phyloP scores from a whole-genome alignment of 352 stramenopile genomes.

The Phytophthora uliginosa region DNA sequence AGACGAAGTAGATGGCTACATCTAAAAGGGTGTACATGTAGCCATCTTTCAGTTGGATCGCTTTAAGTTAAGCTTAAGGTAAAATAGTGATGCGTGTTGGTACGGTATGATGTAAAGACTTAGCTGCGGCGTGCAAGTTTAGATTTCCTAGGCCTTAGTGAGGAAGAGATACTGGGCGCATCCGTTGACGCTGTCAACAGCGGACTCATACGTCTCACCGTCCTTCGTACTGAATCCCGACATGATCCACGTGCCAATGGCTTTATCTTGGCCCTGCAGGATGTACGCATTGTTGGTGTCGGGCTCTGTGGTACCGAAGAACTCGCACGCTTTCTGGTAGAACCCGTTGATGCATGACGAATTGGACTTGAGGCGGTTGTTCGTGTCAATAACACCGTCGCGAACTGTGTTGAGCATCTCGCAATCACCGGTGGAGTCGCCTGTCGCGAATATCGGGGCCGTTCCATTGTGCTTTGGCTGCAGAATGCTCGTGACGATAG shows the following conservation, averaged over 20 bases:
- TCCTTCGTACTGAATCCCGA: slow-evolving; percentile 74
- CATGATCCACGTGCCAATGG: slow-evolving; percentile 73
- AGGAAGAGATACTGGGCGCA: too few relatives aligned
- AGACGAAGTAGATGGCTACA: background rate
- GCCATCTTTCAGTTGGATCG: too few relatives aligned
- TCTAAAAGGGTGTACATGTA: background rate
- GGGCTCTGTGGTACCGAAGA: slow-evolving; percentile 50
- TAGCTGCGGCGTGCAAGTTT: too few relatives aligned
- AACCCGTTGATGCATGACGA: slow-evolving; percentile 63
- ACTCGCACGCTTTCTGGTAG: slow-evolving; percentile 69
- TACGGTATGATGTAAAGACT: too few relatives aligned
- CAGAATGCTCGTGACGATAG: slow-evolving; percentile 58
- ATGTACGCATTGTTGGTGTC: slow-evolving; percentile 62
- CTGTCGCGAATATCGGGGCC: slow-evolving; percentile 60
- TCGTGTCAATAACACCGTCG: slow-evolving; percentile 68
- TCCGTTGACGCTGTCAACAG: slow-evolving; percentile 16
- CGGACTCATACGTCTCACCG: slow-evolving; percentile 60
- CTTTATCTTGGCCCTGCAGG: slow-evolving; percentile 71
- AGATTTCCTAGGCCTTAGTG: too few relatives aligned
- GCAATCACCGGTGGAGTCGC: slow-evolving; percentile 70
- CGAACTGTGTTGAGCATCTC: slow-evolving; percentile 69
- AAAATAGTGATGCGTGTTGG: too few relatives aligned
- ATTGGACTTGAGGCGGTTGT: slow-evolving; percentile 68
- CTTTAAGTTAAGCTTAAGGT: too few relatives aligned
- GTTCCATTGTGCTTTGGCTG: slow-evolving; percentile 57